Evolutionary conservation across 257 asterid genomes (phyloP).

Genomic region (Solanum peruvianum): DNA sequence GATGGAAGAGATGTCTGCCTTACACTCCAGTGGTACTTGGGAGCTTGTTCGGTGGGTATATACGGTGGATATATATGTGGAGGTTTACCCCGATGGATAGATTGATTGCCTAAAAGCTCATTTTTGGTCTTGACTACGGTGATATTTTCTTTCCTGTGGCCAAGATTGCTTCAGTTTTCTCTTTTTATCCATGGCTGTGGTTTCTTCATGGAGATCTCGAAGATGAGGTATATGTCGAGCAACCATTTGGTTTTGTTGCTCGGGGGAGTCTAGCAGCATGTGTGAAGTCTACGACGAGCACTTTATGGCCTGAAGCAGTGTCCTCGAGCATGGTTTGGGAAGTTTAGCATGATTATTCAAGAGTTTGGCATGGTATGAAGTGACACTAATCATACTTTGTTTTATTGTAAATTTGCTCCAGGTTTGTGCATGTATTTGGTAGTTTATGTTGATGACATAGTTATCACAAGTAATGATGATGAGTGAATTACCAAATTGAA

Average conservation of each 20-base stretch:
- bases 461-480: neutral
- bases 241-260: neutral
- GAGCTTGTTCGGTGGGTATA: neutral
- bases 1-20: neutral
- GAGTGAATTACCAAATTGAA: neutral
- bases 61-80: too few species aligned
- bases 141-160: neutral
- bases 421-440: neutral
- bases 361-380: neutral
- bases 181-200: neutral
- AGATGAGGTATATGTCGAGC: neutral
- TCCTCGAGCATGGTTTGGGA: neutral
- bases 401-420: neutral
- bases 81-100: neutral
- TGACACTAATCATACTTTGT: too few species aligned
- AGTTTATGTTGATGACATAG: neutral
- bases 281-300: neutral
- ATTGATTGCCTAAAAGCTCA: neutral
- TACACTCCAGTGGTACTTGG: neutral
- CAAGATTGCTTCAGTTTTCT: neutral
- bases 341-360: neutral
- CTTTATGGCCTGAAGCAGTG: neutral
- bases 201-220: too few species aligned
- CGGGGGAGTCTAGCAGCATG: neutral
- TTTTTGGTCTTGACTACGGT: neutral